Conservation (phyloP, 176 grass and related monocot genomes). For the Oryza meridionalis region DNA sequence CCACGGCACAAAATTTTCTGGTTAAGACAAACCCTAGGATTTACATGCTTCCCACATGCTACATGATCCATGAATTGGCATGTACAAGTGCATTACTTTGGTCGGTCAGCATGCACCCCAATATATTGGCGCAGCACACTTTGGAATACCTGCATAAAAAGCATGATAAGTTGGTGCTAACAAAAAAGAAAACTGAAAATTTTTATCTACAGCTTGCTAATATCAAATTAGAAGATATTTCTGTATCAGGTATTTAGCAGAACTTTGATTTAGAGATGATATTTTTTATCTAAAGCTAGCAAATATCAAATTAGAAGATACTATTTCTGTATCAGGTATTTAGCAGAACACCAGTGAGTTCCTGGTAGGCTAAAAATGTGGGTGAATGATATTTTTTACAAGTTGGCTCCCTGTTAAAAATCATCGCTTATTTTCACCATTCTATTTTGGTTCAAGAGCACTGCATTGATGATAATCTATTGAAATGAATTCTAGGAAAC, state of each 20-base stretch:
- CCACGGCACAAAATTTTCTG: no score
- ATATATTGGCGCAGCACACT: conserved; percentile 73
- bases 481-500: background rate
- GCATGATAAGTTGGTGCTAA: conserved; percentile 5
- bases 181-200: background rate
- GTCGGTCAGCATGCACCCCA: conserved; percentile 51
- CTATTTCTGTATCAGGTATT: background rate
- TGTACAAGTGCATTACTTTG: conserved; percentile 25
- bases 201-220: background rate
- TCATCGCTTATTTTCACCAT: background rate
- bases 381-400: no score
- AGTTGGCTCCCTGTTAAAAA: background rate
- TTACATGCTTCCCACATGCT: background rate
- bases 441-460: conserved; percentile 1
- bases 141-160: conserved; percentile 70
- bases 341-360: background rate
- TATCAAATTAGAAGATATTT: background rate
- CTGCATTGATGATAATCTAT: background rate
- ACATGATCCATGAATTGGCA: conserved; percentile 13
- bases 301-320: background rate
- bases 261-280: conserved; percentile 11
- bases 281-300: background rate
- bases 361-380: background rate
- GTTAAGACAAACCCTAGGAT: background rate
- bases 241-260: background rate